These are phyloP conservation scores for Cryphonectria radicalis DNA, from an alignment of 2,329 filamentous ascomycete genomes.

Conservation along the genomic window DNA sequence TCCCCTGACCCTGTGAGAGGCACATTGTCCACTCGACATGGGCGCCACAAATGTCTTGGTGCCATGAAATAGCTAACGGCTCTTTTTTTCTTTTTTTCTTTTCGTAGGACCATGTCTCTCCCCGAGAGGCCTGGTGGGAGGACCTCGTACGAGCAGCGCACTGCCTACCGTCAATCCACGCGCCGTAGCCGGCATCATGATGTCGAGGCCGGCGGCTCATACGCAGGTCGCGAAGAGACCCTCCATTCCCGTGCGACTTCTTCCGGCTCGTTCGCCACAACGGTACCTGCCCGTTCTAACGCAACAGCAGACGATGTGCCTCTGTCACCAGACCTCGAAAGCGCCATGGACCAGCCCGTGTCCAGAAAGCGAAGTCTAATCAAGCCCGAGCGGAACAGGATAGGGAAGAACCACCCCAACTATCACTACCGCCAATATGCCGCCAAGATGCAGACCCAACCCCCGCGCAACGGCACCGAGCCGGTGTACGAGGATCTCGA, in stretches of 20 bases:
- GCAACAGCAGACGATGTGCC: slow-evolving; percentile 59
- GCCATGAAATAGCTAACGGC: slow-evolving; percentile 31
- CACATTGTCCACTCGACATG: not conserved
- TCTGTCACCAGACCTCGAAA: slow-evolving; percentile 51
- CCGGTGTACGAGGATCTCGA: slow-evolving; percentile 81
- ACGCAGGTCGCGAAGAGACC: slow-evolving; percentile 19
- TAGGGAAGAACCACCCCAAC: slow-evolving; percentile 87
- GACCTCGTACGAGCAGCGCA: slow-evolving; percentile 64
- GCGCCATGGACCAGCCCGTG: slow-evolving; percentile 37
- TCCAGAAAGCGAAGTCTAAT: slow-evolving; percentile 84
- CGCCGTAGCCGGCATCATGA: slow-evolving; percentile 70
- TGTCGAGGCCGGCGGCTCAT: slow-evolving; percentile 63
- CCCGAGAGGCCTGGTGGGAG: slow-evolving; percentile 67
- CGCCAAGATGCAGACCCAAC: slow-evolving; percentile 85
- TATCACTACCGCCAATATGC: slow-evolving; percentile 97
- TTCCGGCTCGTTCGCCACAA: slow-evolving; percentile 62
- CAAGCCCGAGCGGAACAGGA: slow-evolving; percentile 83
- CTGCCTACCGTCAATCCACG: slow-evolving; percentile 69
- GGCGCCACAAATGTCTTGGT: slow-evolving; percentile 3
- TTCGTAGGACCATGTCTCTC: slow-evolving; percentile 59
- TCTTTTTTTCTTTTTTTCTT: slow-evolving; percentile 15
- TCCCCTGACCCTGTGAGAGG: not conserved
- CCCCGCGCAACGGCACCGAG: slow-evolving; percentile 91
- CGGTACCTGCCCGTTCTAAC: slow-evolving; percentile 55
- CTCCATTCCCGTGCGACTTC: slow-evolving; percentile 48